These are phyloP conservation scores for Penstemon davidsonii DNA, from an alignment of 257 asterid species.

Conservation along the genomic window DNA sequence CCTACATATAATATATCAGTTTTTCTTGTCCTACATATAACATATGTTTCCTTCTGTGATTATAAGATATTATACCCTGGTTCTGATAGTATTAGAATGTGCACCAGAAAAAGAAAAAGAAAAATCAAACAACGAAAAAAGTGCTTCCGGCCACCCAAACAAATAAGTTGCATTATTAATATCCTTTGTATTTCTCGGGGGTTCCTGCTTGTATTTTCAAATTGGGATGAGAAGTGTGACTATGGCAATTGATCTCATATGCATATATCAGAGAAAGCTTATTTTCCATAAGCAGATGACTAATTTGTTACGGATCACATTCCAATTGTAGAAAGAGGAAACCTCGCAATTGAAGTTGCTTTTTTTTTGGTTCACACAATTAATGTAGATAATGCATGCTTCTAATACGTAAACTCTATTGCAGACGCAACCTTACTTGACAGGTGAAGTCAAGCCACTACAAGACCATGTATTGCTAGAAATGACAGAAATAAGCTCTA, in stretches of 20 bases:
- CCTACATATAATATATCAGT: too few relatives aligned
- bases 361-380: background rate
- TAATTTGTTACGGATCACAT: constrained; percentile 10
- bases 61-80: too few relatives aligned
- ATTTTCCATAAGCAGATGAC: constrained; percentile 1
- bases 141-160: background rate
- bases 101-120: too few relatives aligned
- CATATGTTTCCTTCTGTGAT: too few relatives aligned
- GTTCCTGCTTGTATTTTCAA: background rate
- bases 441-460: constrained; percentile 57
- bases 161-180: background rate
- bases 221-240: background rate
- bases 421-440: constrained; percentile 77
- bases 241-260: background rate
- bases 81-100: too few relatives aligned
- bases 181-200: background rate
- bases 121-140: background rate
- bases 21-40: too few relatives aligned
- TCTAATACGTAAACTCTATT: constrained; percentile 29
- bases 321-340: background rate
- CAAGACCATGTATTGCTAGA: constrained; percentile 45
- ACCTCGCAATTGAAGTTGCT: background rate
- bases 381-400: constrained; percentile 1
- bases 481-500: constrained; percentile 42
- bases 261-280: background rate